Percentiles rank a stretch among this genome's conserved stretches.
Conservation (phyloP, 768 basidiomycete genomes). For the Mycena olivaceomarginata region DNA sequence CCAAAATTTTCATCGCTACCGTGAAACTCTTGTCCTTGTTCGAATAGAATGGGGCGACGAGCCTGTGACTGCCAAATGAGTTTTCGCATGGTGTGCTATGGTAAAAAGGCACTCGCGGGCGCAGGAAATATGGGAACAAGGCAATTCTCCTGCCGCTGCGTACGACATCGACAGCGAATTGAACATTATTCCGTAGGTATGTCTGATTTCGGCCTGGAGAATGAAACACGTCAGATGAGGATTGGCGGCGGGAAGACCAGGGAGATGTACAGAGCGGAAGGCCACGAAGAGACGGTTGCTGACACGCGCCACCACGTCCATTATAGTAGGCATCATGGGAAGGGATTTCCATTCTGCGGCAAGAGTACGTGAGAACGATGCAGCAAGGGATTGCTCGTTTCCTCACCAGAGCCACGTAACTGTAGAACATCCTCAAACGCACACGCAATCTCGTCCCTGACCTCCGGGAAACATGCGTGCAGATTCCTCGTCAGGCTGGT, state of each 20-base stretch:
- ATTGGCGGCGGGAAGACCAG: not conserved
- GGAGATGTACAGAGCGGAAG: slow-evolving; percentile 63
- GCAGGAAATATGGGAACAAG: slow-evolving; percentile 55
- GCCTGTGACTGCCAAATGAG: not conserved
- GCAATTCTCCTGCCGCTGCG: slow-evolving; percentile 43
- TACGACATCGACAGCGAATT: slow-evolving; percentile 53
- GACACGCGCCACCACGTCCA: slow-evolving; percentile 60
- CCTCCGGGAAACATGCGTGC: slow-evolving; percentile 23
- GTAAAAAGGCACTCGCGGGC: slow-evolving; percentile 48
- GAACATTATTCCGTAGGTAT: slow-evolving; percentile 56
- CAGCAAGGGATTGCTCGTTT: not conserved
- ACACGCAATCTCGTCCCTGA: slow-evolving; percentile 31
- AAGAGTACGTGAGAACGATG: not conserved
- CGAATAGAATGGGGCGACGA: slow-evolving; percentile 39
- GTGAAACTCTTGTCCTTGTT: slow-evolving; percentile 1
- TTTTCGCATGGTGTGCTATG: not conserved
- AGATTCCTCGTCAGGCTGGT: slow-evolving; percentile 32
- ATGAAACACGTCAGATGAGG: not conserved
- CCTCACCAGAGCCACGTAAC: not conserved
- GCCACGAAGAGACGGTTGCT: slow-evolving; percentile 69
- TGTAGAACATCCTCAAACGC: slow-evolving; percentile 26
- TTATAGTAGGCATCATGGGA: slow-evolving; percentile 48
- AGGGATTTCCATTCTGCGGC: slow-evolving; percentile 63
- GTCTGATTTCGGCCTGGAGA: slow-evolving; percentile 60
- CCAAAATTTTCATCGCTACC: slow-evolving; percentile 6